Evolutionary conservation across 1,284 basidiomycete genomes (phyloP).

Genomic region (Filobasidium uniguttulatum): DNA sequence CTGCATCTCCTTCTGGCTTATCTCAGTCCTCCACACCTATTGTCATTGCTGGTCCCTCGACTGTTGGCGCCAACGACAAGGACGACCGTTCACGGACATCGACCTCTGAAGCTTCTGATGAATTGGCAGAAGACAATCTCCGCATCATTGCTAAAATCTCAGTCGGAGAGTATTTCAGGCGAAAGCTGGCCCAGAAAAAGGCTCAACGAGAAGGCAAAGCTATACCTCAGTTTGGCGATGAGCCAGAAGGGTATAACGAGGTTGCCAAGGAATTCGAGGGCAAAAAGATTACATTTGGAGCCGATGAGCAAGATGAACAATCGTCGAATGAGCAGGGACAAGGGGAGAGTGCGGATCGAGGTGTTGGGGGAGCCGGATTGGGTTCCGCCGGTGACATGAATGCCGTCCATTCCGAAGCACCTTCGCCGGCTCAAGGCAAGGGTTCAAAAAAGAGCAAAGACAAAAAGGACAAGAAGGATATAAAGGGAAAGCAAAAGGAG

Average conservation of each 20-base stretch:
- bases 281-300: conserved; percentile 13
- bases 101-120: background rate
- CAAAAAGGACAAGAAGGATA: conserved; percentile 2
- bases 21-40: background rate
- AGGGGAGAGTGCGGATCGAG: background rate
- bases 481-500: background rate
- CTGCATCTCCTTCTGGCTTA: conserved; percentile 12
- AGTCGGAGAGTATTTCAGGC: conserved; percentile 34
- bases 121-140: conserved; percentile 12
- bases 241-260: conserved; percentile 3
- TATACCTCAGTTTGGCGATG: conserved; percentile 8
- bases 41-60: background rate
- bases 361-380: background rate
- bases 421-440: background rate
- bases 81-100: conserved; percentile 1
- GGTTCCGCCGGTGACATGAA: background rate
- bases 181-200: conserved; percentile 34
- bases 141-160: conserved; percentile 27
- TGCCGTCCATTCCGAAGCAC: background rate
- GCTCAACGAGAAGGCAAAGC: conserved; percentile 18
- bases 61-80: background rate
- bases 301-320: conserved; percentile 9
- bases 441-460: background rate
- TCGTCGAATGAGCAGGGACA: background rate
- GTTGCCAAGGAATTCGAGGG: conserved; percentile 16